These are phyloP conservation scores for Aureobasidium sp. DNA, from an alignment of 2,329 filamentous ascomycete genomes.

Conservation along the genomic window DNA sequence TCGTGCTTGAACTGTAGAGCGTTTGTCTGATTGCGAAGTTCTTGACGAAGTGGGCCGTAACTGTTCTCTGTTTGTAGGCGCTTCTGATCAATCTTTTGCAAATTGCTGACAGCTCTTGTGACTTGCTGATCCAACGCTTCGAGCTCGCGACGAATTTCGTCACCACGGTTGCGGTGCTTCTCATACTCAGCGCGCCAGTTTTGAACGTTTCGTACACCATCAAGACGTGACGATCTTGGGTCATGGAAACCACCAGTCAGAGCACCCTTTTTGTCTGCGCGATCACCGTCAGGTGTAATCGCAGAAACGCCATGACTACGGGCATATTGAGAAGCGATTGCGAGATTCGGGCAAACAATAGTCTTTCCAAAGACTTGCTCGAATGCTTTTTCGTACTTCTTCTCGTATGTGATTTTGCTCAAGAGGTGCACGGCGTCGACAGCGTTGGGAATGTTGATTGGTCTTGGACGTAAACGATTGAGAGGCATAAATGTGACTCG, in stretches of 20 bases:
- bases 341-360: conserved; percentile 84
- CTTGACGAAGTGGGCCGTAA: conserved; percentile 70
- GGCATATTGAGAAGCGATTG: conserved; percentile 83
- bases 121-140: conserved; percentile 82
- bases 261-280: conserved; percentile 88
- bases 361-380: conserved; percentile 93
- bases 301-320: conserved; percentile 86
- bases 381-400: conserved; percentile 74
- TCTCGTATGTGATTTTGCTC: conserved; percentile 74
- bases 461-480: conserved; percentile 66
- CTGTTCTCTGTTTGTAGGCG: conserved; percentile 71
- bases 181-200: conserved; percentile 72
- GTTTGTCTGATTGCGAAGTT: conserved; percentile 67
- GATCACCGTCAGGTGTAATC: conserved; percentile 91
- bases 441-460: conserved; percentile 69
- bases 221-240: conserved; percentile 74
- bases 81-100: conserved; percentile 75
- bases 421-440: conserved; percentile 83
- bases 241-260: conserved; percentile 94
- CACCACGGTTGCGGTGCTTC: conserved; percentile 54
- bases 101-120: conserved; percentile 73
- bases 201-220: conserved; percentile 68
- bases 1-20: conserved; percentile 67
- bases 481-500: conserved; percentile 93
- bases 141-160: conserved; percentile 61